Conservation (phyloP, 805 yeast genomes). For the Kuraishia molischiana region DNA sequence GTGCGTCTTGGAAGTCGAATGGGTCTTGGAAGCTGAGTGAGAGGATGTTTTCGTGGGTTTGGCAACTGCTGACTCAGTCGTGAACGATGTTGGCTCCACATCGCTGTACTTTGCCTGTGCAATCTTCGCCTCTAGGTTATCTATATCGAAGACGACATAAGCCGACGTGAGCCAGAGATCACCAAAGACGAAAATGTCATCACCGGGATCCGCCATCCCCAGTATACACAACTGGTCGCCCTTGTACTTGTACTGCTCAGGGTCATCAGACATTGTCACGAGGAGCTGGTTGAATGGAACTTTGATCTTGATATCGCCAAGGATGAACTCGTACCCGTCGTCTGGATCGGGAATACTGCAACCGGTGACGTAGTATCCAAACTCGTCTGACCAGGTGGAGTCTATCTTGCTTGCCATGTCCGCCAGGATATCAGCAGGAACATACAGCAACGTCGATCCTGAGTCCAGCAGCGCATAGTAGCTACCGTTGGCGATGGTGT, state of each 20-base stretch:
- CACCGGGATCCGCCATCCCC: constrained; percentile 8
- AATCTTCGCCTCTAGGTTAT: no score
- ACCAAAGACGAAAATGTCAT: constrained; percentile 37
- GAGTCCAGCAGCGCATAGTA: constrained; percentile 38
- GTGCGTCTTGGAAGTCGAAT: no score
- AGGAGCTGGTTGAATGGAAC: constrained; percentile 4
- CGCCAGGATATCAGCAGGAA: constrained; percentile 26
- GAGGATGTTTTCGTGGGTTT: no score
- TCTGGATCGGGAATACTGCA: no score
- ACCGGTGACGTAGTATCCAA: constrained; percentile 13
- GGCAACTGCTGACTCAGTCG: no score
- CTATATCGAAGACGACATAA: constrained; percentile 57
- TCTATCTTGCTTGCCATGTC: constrained; percentile 7
- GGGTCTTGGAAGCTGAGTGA: no score
- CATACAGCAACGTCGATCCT: constrained; percentile 41
- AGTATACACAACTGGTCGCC: constrained; percentile 11
- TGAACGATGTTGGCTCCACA: no score
- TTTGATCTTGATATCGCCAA: constrained; percentile 2
- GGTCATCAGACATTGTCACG: constrained; percentile 3
- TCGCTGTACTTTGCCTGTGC: no score
- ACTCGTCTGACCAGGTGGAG: constrained; percentile 8
- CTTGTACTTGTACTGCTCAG: constrained; percentile 1
- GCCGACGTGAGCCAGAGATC: constrained; percentile 56
- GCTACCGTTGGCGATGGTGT: constrained; percentile 4
- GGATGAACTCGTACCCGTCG: constrained; percentile 6